Evolutionary conservation across 2,329 filamentous ascomycete species (phyloP).

Genomic region (Cercospora zeae-maydis): DNA sequence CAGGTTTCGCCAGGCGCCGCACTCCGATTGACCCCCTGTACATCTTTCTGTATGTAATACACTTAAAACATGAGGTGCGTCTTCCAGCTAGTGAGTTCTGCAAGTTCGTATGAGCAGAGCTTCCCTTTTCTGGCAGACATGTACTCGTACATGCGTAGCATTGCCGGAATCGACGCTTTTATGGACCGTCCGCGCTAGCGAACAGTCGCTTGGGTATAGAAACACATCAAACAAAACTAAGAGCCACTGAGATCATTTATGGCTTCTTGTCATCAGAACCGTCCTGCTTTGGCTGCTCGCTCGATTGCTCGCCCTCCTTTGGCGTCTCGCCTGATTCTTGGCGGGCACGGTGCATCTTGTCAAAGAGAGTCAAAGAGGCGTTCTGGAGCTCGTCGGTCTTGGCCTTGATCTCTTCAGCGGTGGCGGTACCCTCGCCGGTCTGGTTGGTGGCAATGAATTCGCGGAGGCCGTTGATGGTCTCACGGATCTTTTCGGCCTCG

Average conservation of each 20-base stretch:
- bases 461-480: constrained; percentile 89
- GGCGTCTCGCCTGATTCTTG: constrained; percentile 44
- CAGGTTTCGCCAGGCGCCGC: constrained; percentile 9
- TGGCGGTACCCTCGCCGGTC: constrained; percentile 80
- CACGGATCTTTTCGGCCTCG: constrained; percentile 85
- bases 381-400: constrained; percentile 98
- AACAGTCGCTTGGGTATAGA: constrained; percentile 24
- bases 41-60: constrained; percentile 12
- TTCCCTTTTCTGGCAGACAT: neutral
- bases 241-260: constrained; percentile 36
- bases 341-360: constrained; percentile 99
- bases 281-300: constrained; percentile 40
- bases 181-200: constrained; percentile 14
- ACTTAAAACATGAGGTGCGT: constrained; percentile 10
- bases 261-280: constrained; percentile 69
- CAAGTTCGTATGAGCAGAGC: neutral
- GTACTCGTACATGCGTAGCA: constrained; percentile 7
- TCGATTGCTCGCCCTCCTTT: constrained; percentile 46
- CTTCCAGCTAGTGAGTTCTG: neutral
- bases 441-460: constrained; percentile 88
- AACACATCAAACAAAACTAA: constrained; percentile 21
- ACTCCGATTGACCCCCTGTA: constrained; percentile 9
- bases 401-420: constrained; percentile 91
- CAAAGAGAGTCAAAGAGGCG: constrained; percentile 92
- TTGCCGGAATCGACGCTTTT: constrained; percentile 21